Evolutionary conservation across 129 eudicot species (phyloP), one percentile per base, ranked within the genome.

Genomic region (Artemisia tridentata): DNA sequence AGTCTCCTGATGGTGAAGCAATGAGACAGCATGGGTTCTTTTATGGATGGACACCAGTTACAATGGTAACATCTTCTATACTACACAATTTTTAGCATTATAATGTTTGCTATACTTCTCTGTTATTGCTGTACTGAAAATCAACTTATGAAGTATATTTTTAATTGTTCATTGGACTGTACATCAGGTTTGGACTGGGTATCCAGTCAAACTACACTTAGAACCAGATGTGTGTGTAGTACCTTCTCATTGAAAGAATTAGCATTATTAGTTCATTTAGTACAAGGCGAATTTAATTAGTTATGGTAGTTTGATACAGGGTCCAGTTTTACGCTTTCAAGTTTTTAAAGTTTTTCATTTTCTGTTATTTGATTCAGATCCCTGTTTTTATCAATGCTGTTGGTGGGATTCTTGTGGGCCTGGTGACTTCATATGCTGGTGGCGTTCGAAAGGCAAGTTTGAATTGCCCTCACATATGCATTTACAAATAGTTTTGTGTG

Each of bases 391-490:
- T 85, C 71, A 95, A 95, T 84, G 99, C 97, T 83, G 85, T 88
- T 81, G 97, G 99, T 59, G 99, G 98, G 62, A 92, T 92, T 79
- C 96, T 93, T 79, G 99, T 95, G 75, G 99, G 99, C 27, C 93
- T 95, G 20, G 93, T 90, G 70, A 95, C 99, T 52, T 75, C 91
- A 49, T 90, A 90, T 79, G 99, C 97, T 74, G 99, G 97, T 67
- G 97, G 99, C 48, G 97, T 95, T 48, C 78, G 96, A 68, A 93
- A 93, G 99, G 99, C 80, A 71, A 79, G 93, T 80, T 65, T 59
- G 1, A 66, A 18, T 51, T 11, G 3, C 20, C 45, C 64, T 53
- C 69, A 60, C 59, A 13, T 65, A 53, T 19, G 74, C 43, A 21
- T 65, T 43, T 65, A 53, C 57, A 65, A 19, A 62, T 11, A 63